Evolutionary conservation across 1,284 basidiomycete genomes (phyloP), one percentile per base, ranked within the genome.

Genomic region (Rhodotorula sp.): DNA sequence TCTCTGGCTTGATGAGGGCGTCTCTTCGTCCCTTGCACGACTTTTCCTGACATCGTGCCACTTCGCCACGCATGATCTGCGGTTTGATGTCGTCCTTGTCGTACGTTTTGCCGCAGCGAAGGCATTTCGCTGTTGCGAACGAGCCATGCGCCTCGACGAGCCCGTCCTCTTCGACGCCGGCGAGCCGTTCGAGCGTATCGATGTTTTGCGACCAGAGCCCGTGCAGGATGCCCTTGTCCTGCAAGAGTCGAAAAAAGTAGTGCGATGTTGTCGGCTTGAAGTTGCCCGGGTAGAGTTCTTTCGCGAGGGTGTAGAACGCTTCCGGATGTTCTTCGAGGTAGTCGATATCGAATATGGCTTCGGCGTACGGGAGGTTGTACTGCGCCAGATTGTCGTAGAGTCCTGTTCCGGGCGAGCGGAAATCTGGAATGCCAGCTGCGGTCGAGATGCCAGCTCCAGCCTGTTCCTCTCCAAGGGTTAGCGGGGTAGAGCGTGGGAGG

Each of bases 101-200:
- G 74, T 86, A 91, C 0, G 84, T 80, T 3, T 81, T 79, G 34
- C 83, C 75, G 80, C 93, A 97, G 26, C 87, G 83, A 20, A 96
- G 87, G 78, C 94, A 97, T 68, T 87, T 85, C 64, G 94, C 90
- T 5, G 62, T 43, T 3, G 76, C 79, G 61, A 80, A 80, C 3
- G 76, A 78, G n/a, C 76, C 96, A 79, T 99, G 96, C 0, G 97
- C 97, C 82, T 98, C 96, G 49, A 98, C 86, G 70, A 99, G 89
- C 77, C 87, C 87, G 31, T 87, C 82, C 0, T 82, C 84, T 0
- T 91, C 88, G 0, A 98, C 86, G 12, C 92, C 92, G 0, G 93
- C 91, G 1, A 89, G 86, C 5, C 91, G 86, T 80, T 98, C 96
- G 26, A 99, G 87, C 0, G 93, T 97, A 80, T 98, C 96, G 56